Conservation (phyloP, 176 grass and related monocot genomes). For the Miscanthus lutarioriparius region DNA sequence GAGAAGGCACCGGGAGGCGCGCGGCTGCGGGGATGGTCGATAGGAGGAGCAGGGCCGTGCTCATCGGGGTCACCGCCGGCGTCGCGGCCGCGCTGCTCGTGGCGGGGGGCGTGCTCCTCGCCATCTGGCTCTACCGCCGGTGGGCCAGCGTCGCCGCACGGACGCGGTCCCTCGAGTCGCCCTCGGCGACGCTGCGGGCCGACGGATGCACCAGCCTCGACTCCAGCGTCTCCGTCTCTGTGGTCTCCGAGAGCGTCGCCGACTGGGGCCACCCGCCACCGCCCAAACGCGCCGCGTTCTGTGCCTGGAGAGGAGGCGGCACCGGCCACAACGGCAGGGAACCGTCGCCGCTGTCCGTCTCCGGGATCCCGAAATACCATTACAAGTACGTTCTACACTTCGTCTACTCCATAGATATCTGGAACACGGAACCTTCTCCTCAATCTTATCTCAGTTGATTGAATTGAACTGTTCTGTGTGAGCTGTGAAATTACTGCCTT, state of each 20-base stretch:
- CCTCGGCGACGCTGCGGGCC: constrained; percentile 46
- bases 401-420: neutral
- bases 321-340: constrained; percentile 35
- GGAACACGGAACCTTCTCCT: neutral
- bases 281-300: constrained; percentile 49
- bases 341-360: constrained; percentile 41
- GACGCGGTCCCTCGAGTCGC: constrained; percentile 38
- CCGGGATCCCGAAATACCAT: constrained; percentile 79
- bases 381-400: constrained; percentile 60
- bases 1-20: neutral
- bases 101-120: constrained; percentile 44
- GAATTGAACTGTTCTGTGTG: neutral
- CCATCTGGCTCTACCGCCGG: constrained; percentile 56
- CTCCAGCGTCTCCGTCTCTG: constrained; percentile 73
- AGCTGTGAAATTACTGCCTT: constrained; percentile 2
- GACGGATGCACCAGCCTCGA: constrained; percentile 41
- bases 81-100: constrained; percentile 42
- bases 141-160: constrained; percentile 6
- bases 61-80: constrained; percentile 55
- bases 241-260: constrained; percentile 50
- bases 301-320: constrained; percentile 47
- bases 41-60: neutral
- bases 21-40: constrained; percentile 38
- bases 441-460: neutral
- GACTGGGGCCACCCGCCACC: constrained; percentile 42